Evolutionary conservation across 345 rosid species (phyloP), one percentile per base, ranked within the genome.

Genomic region (Arabidopsis suecica): DNA sequence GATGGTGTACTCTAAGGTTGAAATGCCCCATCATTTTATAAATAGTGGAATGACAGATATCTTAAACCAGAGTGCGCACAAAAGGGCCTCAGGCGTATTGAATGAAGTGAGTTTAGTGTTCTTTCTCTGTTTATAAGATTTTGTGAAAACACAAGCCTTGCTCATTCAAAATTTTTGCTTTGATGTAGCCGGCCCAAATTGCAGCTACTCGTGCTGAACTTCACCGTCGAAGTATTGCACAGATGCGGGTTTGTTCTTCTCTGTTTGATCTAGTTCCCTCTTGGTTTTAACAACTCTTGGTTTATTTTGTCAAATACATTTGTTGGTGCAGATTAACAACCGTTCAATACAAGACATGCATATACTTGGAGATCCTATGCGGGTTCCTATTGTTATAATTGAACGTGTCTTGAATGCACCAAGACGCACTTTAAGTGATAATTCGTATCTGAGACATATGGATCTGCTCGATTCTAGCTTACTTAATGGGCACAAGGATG

Each of bases 1-100:
- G 98, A 91, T 90, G 96, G 92, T 90, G 58, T 90, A 94, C 80
- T 85, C 97, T 12, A 92, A 89, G 72, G 97, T 90, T 63, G 98
- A 95, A 78, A 89, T 95, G 99, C 97, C 97, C 55, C 96, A 86
- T 80, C 97, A 85, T 79, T 92, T 83, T 80, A 86, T 95, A 65
- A 85, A 81, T 73, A 91, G 93, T 68, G 91, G 91, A 76, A 73
- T 60, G 83, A 89, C 88, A 80, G 97, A 89, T 68, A 38, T 87
- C 68, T 55, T 86, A 65, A 80, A 86, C 79, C 87, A 76, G 50
- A 79, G 84, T 56, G 80, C 78, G 18, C 93, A 85, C 44, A 88
- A 74, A 83, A 86, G 92, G 78, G 85, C 65, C 77, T 79, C 93
- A 30, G 83, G 82, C 78, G 79, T 87, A 69, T 81, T 81, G 66